Evolutionary conservation across 305 asterid genomes (phyloP).

Genomic region (Fraxinus velutina): DNA sequence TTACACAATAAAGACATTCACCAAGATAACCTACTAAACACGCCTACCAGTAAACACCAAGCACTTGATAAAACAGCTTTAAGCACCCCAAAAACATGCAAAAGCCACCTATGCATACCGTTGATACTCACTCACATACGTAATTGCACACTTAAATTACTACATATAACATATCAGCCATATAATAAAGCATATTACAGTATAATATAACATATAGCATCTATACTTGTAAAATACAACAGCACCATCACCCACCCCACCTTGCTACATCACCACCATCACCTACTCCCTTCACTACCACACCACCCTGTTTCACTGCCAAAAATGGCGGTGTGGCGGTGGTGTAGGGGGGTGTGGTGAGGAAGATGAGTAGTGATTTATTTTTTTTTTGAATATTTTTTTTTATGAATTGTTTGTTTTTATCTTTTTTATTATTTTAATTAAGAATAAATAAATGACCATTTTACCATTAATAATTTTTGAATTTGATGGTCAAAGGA

Average conservation of each 20-base stretch:
- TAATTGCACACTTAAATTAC: not conserved
- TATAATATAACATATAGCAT: not conserved
- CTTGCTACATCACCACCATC: not conserved
- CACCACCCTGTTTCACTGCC: not conserved
- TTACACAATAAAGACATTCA: not conserved
- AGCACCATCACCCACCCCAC: not conserved
- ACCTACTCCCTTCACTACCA: not conserved
- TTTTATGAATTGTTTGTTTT: no score
- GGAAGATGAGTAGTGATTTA: not conserved
- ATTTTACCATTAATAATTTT: not conserved
- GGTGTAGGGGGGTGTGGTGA: not conserved
- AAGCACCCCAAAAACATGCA: not conserved
- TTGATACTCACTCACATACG: not conserved
- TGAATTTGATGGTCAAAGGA: not conserved
- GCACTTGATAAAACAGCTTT: not conserved
- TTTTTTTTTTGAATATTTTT: no score
- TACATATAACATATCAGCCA: not conserved
- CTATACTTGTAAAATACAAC: not conserved
- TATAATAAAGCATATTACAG: not conserved
- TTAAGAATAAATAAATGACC: not conserved
- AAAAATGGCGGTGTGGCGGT: not conserved
- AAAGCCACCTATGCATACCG: not conserved
- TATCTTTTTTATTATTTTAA: not conserved
- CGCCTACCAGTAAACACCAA: not conserved
- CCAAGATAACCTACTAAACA: not conserved